These are phyloP conservation scores for Caryopteris hybrid DNA, from an alignment of 305 asterid genomes.

Conservation along the genomic window DNA sequence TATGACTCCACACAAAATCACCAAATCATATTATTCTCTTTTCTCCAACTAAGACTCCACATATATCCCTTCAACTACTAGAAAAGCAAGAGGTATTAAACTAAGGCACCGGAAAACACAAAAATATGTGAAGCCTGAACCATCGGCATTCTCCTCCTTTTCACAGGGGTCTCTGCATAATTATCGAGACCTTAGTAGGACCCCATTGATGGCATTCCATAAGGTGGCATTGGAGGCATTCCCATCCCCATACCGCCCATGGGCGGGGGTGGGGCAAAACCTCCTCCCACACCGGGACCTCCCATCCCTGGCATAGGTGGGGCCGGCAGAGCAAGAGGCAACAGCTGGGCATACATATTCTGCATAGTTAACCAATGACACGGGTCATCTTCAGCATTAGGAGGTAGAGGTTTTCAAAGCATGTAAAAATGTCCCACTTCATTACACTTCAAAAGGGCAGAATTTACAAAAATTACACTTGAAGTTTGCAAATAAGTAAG, in stretches of 20 bases:
- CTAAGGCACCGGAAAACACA: constrained; percentile 25
- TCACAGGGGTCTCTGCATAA: too few relatives aligned
- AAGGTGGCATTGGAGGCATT: constrained; percentile 92
- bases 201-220: constrained; percentile 98
- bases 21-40: constrained; percentile 35
- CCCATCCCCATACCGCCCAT: constrained; percentile 87
- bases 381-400: background rate
- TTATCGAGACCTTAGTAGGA: constrained; percentile 48
- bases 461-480: too few relatives aligned
- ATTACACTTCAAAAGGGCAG: too few relatives aligned
- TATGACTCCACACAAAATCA: constrained; percentile 41
- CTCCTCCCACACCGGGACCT: constrained; percentile 73
- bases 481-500: too few relatives aligned
- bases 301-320: constrained; percentile 97
- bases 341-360: constrained; percentile 95
- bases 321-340: constrained; percentile 97
- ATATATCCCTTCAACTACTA: too few relatives aligned
- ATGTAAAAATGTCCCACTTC: too few relatives aligned
- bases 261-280: constrained; percentile 55
- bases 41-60: too few relatives aligned
- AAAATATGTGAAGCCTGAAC: constrained; percentile 11
- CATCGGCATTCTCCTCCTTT: too few relatives aligned
- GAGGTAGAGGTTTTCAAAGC: background rate
- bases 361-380: constrained; percentile 37
- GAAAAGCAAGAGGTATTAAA: too few relatives aligned